Evolutionary conservation across 345 rosid genomes (phyloP), one percentile per base, ranked within the genome.

Genomic region (Salix viminalis): DNA sequence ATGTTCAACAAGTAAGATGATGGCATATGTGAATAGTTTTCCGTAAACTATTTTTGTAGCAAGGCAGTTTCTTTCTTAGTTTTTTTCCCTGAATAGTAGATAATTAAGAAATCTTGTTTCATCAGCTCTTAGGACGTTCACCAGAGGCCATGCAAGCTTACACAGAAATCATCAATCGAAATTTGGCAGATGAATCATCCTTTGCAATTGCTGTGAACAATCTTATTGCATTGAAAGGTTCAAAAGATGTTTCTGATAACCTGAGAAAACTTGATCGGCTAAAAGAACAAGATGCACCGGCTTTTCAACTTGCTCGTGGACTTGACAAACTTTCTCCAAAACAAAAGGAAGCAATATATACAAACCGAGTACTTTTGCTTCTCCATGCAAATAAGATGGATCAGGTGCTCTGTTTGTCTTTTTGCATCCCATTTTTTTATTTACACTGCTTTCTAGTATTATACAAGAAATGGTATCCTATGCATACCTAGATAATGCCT

Each of bases 321-420:
- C 92, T 93, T 84, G 92, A 93, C 76, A 96, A 92, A 88, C 94
- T 96, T 81, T 86, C 97, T 37, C 85, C 80, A 67, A 92, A 88
- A 79, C 90, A 92, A 64, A 90, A 80, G 84, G 98, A 91, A 84
- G 84, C 91, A 75, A 89, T 96, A 74, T 93, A 90, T 89, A 89
- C 87, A 14, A 96, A 91, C 79, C 89, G 97, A 3, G 79, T 92
- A 77, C 96, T 91, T 82, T 83, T 93, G 66, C 99, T 93, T 84
- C 92, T 93, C 79, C 98, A 96, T 79, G 91, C 97, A 34, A 95
- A 93, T 82, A 95, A 95, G 88, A 80, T 95, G 84, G 99, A 95
- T 83, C 97, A 91, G 98, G 97, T 95, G 37, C 46, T 50, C 65
- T 18, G 28, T 69, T 24, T 76, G 15, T 69, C 41, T 41, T 80